Evolutionary conservation across 768 basidiomycete species (phyloP), one percentile per base, ranked within the genome.

Genomic region (Tremella yokohamensis): DNA sequence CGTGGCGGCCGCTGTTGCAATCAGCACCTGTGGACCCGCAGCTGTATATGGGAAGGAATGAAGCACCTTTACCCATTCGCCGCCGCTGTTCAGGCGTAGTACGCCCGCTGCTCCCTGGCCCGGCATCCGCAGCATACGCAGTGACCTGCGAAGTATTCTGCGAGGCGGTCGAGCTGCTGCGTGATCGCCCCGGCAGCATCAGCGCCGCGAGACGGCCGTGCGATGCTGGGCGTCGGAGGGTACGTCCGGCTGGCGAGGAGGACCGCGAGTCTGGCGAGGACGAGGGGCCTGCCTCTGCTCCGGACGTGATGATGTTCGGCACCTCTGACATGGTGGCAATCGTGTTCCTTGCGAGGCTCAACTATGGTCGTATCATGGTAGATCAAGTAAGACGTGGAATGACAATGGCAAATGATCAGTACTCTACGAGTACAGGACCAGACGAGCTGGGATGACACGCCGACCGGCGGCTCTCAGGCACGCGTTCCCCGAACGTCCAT

Each of bases 21-120:
- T 15, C 18, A 56, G 16, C 54, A 15, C 42, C 34, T 56, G 29
- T 11, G 6, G 11, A 34, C 29, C 29, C 11, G 29, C 42, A 48
- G 26, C 16, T 34, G 19, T 29, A 25, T 48, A 13, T 13, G 48
- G 12, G 38, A 1, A 7, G 8, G n/a, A 4, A 8, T 16, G 8
- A 60, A 63, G 51, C 42, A 70, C 71, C 71, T 63, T 60, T 60
- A 4, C 66, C 65, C 2, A 59, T 64, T 48, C 64, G 39, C 22
- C 72, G 49, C 50, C 65, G 61, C 38, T 66, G 58, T 49, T 73
- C 72, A 1, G 72, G 72, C 9, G 72, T 73, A 2, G 50, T 61
- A 24, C 72, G 57, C 16, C 72, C 72, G 42, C 65, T 66, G 7
- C 48, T 34, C 37, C 26, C 39, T 4, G 6, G 7, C 7, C 40